Percentiles rank a stretch among this genome's conserved stretches.
These are phyloP conservation scores for Aspergillus wentii DNA, from an alignment of 495 filamentous ascomycete species.

Conservation along the genomic window DNA sequence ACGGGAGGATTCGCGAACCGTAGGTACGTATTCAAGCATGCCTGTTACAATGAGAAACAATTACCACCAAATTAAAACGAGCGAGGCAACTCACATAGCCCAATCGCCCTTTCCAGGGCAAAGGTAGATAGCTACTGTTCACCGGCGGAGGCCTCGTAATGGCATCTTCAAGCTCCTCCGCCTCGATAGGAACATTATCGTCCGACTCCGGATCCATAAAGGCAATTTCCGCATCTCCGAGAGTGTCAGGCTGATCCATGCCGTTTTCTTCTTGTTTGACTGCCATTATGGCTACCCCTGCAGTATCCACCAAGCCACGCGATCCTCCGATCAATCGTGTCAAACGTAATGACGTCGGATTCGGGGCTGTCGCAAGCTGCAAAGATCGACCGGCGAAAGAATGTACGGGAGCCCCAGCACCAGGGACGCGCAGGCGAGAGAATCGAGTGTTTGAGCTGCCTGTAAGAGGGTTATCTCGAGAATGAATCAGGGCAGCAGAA, in stretches of 20 bases:
- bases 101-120: constrained; percentile 89
- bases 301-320: background rate
- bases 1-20: constrained; percentile 79
- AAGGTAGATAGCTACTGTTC: constrained; percentile 78
- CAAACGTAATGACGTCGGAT: constrained; percentile 1
- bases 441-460: background rate
- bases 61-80: background rate
- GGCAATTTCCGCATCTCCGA: constrained; percentile 4
- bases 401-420: constrained; percentile 3
- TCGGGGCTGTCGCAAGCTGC: constrained; percentile 7
- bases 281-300: background rate
- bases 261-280: background rate
- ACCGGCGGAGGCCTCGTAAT: constrained; percentile 67
- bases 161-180: constrained; percentile 43
- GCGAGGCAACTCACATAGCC: constrained; percentile 66
- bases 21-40: constrained; percentile 90
- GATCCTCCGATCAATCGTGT: constrained; percentile 1
- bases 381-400: constrained; percentile 3
- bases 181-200: constrained; percentile 35
- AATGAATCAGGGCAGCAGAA: constrained; percentile 6
- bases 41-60: constrained; percentile 41
- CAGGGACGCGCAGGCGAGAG: background rate
- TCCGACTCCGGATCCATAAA: constrained; percentile 44
- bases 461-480: constrained; percentile 10
- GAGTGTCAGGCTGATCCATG: too few relatives aligned